Conservation (phyloP, 2,329 filamentous ascomycete species). For the Bimuria novae-zelandiae region DNA sequence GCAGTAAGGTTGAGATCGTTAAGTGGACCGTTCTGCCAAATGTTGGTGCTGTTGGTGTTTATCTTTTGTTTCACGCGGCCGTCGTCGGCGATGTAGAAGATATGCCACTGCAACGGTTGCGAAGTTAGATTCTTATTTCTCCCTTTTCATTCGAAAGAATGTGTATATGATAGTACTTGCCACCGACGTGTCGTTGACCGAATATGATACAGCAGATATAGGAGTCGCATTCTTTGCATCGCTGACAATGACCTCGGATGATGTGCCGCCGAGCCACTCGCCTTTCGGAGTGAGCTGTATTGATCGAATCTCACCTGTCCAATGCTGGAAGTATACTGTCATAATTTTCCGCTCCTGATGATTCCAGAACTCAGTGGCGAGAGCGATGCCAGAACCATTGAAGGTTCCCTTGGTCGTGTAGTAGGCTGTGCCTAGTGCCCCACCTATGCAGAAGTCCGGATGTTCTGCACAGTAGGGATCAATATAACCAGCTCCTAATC, state of each 20-base stretch:
- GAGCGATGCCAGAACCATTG: slow-evolving; percentile 53
- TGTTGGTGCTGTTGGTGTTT: slow-evolving; percentile 45
- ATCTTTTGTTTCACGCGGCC: slow-evolving; percentile 47
- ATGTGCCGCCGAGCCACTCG: slow-evolving; percentile 47
- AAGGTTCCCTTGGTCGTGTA: slow-evolving; percentile 49
- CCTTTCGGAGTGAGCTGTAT: slow-evolving; percentile 44
- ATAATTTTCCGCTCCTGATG: slow-evolving; percentile 46
- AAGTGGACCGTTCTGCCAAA: slow-evolving; percentile 48
- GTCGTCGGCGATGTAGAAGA: slow-evolving; percentile 50
- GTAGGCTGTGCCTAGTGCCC: slow-evolving; percentile 45
- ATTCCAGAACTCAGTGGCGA: slow-evolving; percentile 51
- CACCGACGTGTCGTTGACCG: slow-evolving; percentile 42
- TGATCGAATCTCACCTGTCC: slow-evolving; percentile 49
- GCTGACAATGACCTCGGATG: slow-evolving; percentile 46
- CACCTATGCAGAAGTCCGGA: slow-evolving; percentile 44
- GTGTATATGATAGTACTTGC: slow-evolving; percentile 22
- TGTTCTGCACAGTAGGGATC: slow-evolving; percentile 34
- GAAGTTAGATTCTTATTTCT: too few relatives aligned
- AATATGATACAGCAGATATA: slow-evolving; percentile 50
- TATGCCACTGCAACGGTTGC: slow-evolving; percentile 35
- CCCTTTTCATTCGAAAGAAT: neutral
- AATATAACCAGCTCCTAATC: slow-evolving; percentile 6
- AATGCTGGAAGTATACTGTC: slow-evolving; percentile 53
- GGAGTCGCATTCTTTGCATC: slow-evolving; percentile 52
- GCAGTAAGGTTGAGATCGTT: slow-evolving; percentile 80